phyloP scores from a whole-genome alignment of 2,329 filamentous ascomycete genomes.

The Stagonosporopsis tanaceti region DNA sequence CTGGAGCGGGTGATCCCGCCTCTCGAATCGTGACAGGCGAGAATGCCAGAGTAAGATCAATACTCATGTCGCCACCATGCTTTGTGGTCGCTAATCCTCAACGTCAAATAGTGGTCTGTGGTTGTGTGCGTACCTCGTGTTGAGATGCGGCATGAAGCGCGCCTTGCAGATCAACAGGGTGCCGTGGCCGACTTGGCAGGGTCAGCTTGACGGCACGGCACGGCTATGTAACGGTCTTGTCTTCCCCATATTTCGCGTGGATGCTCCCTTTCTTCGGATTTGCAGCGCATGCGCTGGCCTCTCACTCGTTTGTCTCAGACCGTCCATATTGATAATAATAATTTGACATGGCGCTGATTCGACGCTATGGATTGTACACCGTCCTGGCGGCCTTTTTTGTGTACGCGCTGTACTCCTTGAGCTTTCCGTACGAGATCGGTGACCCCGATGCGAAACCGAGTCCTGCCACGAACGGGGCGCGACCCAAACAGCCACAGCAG shows the following conservation, averaged over 20 bases:
- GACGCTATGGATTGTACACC: conserved; percentile 49
- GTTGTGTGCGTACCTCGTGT: background rate
- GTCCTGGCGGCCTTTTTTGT: conserved; percentile 45
- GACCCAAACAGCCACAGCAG: conserved; percentile 10
- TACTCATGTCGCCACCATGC: too few species aligned
- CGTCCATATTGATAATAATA: conserved; percentile 20
- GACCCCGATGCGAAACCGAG: conserved; percentile 9
- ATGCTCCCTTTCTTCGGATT: conserved; percentile 8
- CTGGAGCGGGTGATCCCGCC: conserved; percentile 53
- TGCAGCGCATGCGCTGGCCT: conserved; percentile 12
- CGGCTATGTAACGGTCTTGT: conserved; percentile 2
- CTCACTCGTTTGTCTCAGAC: conserved; percentile 7
- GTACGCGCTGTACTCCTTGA: conserved; percentile 49
- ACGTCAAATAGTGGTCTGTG: background rate
- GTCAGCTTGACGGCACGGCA: background rate
- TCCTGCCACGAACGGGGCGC: conserved; percentile 19
- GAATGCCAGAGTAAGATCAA: background rate
- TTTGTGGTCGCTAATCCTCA: background rate
- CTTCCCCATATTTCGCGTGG: conserved; percentile 6
- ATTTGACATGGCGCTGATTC: conserved; percentile 49
- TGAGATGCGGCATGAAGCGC: background rate
- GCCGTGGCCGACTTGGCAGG: conserved; percentile 19
- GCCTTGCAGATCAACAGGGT: conserved; percentile 13
- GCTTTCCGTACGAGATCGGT: conserved; percentile 41
- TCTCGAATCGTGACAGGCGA: conserved; percentile 21